Conservation (phyloP, 257 asterid species). For the Linderniella brevidens region DNA sequence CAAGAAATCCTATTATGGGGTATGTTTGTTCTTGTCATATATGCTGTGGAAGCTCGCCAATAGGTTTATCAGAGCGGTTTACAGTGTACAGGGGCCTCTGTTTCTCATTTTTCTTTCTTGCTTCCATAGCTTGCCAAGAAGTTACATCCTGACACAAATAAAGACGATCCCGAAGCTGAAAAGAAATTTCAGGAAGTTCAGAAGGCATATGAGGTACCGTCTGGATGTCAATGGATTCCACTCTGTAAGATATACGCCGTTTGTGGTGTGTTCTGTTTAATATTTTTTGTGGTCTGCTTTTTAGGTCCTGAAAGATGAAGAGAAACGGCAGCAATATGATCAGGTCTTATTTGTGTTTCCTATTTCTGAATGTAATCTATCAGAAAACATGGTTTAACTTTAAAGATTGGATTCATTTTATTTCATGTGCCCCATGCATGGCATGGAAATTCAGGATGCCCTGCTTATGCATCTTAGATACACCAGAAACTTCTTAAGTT, state of each 20-base stretch:
- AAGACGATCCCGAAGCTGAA: constrained; percentile 79
- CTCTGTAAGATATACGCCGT: neutral
- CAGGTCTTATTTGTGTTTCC: constrained; percentile 30
- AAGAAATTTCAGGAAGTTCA: constrained; percentile 78
- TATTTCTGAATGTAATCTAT: too few relatives aligned
- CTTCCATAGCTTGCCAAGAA: constrained; percentile 63
- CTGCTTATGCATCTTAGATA: too few relatives aligned
- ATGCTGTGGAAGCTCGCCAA: neutral
- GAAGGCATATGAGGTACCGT: constrained; percentile 72
- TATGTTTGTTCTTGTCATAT: constrained; percentile 17
- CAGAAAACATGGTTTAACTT: too few relatives aligned
- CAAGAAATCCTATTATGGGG: constrained; percentile 89
- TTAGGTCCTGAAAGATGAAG: constrained; percentile 86
- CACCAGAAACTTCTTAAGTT: too few relatives aligned
- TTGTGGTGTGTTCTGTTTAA: neutral
- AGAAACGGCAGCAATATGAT: constrained; percentile 69
- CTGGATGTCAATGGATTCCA: constrained; percentile 7
- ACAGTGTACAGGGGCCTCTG: constrained; percentile 4
- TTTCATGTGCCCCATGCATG: too few relatives aligned
- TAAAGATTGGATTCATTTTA: too few relatives aligned
- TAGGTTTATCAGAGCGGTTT: neutral
- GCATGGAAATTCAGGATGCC: too few relatives aligned
- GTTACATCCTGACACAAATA: constrained; percentile 88
- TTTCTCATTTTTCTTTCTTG: constrained; percentile 9
- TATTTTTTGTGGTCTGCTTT: constrained; percentile 7